Conservation (phyloP, 768 basidiomycete genomes). For the Paxillus ammoniavirescens region DNA sequence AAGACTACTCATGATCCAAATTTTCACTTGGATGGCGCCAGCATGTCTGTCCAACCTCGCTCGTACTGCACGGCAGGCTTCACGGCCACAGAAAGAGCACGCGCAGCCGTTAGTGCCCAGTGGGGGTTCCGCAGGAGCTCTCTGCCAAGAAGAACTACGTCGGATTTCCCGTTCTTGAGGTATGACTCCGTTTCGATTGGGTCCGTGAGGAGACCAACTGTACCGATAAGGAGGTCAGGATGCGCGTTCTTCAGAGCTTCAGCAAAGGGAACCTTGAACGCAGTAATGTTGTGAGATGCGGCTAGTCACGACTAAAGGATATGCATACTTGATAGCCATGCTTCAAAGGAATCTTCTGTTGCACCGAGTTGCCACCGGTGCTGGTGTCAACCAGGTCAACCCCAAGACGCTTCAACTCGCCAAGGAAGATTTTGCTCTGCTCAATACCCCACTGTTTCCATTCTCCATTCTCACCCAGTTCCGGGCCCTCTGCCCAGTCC, state of each 20-base stretch:
- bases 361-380: conserved; percentile 61
- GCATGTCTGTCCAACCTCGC: conserved; percentile 48
- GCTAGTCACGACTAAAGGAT: not conserved
- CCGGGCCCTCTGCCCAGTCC: conserved; percentile 63
- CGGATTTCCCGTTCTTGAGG: conserved; percentile 63
- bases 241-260: conserved; percentile 60
- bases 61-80: conserved; percentile 75
- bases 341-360: conserved; percentile 51
- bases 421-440: conserved; percentile 61
- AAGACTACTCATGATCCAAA: not conserved
- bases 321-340: conserved; percentile 61
- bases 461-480: conserved; percentile 49
- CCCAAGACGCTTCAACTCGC: conserved; percentile 56
- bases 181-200: conserved; percentile 59
- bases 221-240: conserved; percentile 52
- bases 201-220: conserved; percentile 74
- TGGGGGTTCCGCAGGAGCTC: conserved; percentile 66
- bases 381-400: conserved; percentile 78
- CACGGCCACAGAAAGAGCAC: conserved; percentile 60
- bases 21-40: conserved; percentile 17
- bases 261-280: conserved; percentile 61
- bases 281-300: not conserved
- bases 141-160: conserved; percentile 66
- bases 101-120: conserved; percentile 61
- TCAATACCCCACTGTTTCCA: conserved; percentile 78